Evolutionary conservation across 768 basidiomycete species (phyloP), one percentile per base, ranked within the genome.

Genomic region (Calocybe indica): DNA sequence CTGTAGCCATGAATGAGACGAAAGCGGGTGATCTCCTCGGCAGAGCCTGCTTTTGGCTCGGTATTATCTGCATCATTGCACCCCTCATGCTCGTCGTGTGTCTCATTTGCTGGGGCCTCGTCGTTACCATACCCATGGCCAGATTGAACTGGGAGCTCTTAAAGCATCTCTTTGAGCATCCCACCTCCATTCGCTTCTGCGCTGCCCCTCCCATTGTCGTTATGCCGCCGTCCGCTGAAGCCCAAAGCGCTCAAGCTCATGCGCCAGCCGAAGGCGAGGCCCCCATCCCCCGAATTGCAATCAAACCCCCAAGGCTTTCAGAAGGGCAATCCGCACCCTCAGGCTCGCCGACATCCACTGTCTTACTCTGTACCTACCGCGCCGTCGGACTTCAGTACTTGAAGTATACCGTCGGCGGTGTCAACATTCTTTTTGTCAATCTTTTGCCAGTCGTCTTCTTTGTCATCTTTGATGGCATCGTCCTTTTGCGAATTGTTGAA

Each of bases 401-500:
- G 85, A 99, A 99, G 74, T 99, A 99, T 63, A 99, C 96, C 5
- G 79, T 99, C 43, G 92, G 96, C 13, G 96, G 96, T 12, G 94
- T 98, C 55, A 99, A 99, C 74, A 97, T 99, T 63, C 67, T 98
- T 50, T 98, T 99, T 66, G 81, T 99, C 69, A 96, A 98, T 67
- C 85, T 98, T 50, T 61, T 98, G 32, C 87, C 92, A 2, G 66
- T 97, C 47, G 92, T 98, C 8, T 92, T 96, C 69, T 92, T 98
- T 69, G 92, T 89, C 64, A 95, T 98, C 60, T 82, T 97, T 54
- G 93, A 94, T 66, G 92, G 88, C 7, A 80, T 92, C 61, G 72
- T 97, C 43, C 73, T 98, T 15, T 72, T 87, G 15, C 85, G 83
- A 0, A 63, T 82, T 47, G 84, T 78, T 11, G 88, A 93, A 55